Conservation (phyloP, 2,329 filamentous ascomycete species). For the Pseudogymnoascus sp. region DNA sequence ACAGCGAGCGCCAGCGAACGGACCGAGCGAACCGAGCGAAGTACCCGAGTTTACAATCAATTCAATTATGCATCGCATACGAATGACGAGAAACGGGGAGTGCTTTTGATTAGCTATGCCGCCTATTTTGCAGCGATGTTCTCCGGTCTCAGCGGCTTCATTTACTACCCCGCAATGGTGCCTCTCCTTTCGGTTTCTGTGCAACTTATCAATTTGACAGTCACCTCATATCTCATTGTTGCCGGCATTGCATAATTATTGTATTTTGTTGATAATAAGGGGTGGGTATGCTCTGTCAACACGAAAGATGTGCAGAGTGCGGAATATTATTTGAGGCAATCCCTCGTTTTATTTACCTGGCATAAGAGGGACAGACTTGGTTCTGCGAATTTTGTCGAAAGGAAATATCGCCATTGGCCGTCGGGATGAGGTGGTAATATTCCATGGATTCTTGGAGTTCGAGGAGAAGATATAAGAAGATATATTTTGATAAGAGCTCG, state of each 20-base stretch:
- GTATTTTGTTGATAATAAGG: not conserved
- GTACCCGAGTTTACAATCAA: too few relatives aligned
- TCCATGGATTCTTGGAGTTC: not conserved
- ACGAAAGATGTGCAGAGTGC: not conserved
- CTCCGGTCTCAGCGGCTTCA: constrained; percentile 19
- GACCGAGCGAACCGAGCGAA: too few relatives aligned
- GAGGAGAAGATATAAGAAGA: not conserved
- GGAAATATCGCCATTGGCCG: not conserved
- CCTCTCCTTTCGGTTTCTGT: not conserved
- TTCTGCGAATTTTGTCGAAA: not conserved
- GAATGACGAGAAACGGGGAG: too few relatives aligned
- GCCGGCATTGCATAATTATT: not conserved
- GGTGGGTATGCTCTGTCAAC: not conserved
- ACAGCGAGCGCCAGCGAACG: too few relatives aligned
- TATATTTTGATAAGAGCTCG: not conserved
- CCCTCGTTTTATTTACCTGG: not conserved
- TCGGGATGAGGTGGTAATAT: not conserved
- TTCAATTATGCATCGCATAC: too few relatives aligned
- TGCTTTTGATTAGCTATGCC: too few relatives aligned
- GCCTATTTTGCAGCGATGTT: not conserved
- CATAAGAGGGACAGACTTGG: not conserved
- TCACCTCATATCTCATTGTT: constrained; percentile 6
- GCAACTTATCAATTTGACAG: not conserved
- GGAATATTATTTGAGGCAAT: not conserved
- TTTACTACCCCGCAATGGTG: not conserved